Evolutionary conservation across 2,329 filamentous ascomycete genomes (phyloP).

Genomic region (Colletotrichum lini): DNA sequence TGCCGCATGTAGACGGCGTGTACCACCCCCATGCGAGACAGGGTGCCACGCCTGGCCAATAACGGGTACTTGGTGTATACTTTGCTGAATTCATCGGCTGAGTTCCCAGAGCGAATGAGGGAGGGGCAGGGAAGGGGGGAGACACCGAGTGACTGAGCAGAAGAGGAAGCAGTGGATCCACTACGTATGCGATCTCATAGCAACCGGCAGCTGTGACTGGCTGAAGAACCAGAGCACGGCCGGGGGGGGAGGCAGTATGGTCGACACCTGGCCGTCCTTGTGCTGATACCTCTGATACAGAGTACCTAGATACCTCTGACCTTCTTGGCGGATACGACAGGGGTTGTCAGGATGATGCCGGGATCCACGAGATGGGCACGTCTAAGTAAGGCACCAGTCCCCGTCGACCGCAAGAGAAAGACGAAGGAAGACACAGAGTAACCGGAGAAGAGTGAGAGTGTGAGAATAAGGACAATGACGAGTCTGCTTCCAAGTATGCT

Average conservation of each 20-base stretch:
- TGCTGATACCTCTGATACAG: slow-evolving; percentile 12
- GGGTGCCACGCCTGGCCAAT: slow-evolving; percentile 34
- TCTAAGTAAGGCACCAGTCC: slow-evolving; percentile 24
- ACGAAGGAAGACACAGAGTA: neutral
- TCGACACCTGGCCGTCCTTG: slow-evolving; percentile 14
- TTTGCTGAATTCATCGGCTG: slow-evolving; percentile 42
- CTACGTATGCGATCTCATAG: slow-evolving; percentile 33
- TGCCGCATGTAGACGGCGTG: slow-evolving; percentile 5
- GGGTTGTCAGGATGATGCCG: slow-evolving; percentile 23
- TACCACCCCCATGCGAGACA: slow-evolving; percentile 38
- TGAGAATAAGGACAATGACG: neutral
- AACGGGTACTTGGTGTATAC: slow-evolving; percentile 38
- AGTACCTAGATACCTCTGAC: slow-evolving; percentile 15
- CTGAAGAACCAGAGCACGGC: slow-evolving; percentile 19
- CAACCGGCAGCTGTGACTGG: slow-evolving; percentile 37
- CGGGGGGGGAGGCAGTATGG: slow-evolving; percentile 20
- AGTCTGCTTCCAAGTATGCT: neutral
- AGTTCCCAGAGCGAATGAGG: slow-evolving; percentile 32
- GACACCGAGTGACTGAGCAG: slow-evolving; percentile 17
- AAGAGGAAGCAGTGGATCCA: slow-evolving; percentile 37
- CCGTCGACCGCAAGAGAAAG: slow-evolving; percentile 9
- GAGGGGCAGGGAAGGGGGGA: slow-evolving; percentile 14
- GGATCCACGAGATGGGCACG: slow-evolving; percentile 19
- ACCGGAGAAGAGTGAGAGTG: neutral
- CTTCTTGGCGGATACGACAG: slow-evolving; percentile 28